Percentiles rank a stretch among this genome's conserved stretches.
Conservation (phyloP, 176 grass and related monocot species). For the Secale cereale region DNA sequence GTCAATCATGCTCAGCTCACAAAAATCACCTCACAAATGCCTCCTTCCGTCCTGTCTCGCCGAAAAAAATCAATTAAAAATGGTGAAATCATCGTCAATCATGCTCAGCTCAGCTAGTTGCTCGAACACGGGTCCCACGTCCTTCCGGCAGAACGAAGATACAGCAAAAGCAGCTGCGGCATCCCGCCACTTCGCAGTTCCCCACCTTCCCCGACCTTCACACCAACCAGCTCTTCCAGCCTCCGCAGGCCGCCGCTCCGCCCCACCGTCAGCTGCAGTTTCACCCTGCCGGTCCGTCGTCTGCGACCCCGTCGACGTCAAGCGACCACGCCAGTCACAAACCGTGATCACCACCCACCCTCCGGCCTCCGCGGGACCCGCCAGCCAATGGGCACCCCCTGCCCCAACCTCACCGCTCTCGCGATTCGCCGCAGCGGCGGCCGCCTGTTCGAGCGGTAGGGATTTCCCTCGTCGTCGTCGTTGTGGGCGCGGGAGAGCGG, state of each 20-base stretch:
- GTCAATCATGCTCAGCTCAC: no score
- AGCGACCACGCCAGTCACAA: background rate
- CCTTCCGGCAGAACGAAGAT: background rate
- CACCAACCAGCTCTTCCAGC: constrained; percentile 8
- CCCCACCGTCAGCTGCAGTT: background rate
- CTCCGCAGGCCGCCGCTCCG: background rate
- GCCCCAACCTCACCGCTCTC: constrained; percentile 24
- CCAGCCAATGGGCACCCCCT: constrained; percentile 34
- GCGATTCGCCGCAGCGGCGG: constrained; percentile 40
- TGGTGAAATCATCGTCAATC: no score
- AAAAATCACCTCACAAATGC: no score
- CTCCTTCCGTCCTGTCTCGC: no score
- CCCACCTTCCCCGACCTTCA: background rate
- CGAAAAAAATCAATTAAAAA: no score
- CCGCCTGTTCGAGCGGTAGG: constrained; percentile 44
- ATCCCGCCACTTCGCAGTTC: background rate
- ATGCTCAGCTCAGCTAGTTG: no score
- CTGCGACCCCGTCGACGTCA: background rate
- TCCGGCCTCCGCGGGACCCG: background rate
- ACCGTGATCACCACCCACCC: background rate
- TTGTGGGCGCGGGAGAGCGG: background rate
- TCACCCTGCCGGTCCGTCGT: background rate
- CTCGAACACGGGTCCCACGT: no score
- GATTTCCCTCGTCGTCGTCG: background rate
- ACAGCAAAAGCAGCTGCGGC: background rate